Evolutionary conservation across 116 monocot genomes (phyloP).

Genomic region (Cymodocea nodosa): DNA sequence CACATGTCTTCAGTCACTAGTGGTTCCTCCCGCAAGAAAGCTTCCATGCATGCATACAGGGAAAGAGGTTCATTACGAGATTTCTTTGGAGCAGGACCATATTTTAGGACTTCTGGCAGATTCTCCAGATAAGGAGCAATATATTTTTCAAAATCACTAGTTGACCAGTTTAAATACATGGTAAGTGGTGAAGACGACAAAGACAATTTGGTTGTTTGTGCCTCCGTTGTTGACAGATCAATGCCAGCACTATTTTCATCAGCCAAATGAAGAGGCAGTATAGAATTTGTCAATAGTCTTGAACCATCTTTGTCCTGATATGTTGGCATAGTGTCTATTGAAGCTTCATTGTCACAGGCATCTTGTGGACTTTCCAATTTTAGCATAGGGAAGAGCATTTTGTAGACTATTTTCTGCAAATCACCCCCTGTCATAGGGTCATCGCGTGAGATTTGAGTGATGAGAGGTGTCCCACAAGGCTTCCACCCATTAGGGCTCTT

Average conservation of each 20-base stretch:
- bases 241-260: conserved; percentile 46
- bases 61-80: conserved; percentile 86
- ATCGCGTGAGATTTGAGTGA: conserved; percentile 41
- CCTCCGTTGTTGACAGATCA: conserved; percentile 45
- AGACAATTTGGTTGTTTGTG: conserved; percentile 33
- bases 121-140: conserved; percentile 53
- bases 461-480: conserved; percentile 60
- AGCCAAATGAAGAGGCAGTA: conserved; percentile 45
- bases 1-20: conserved; percentile 98
- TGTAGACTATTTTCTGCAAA: conserved; percentile 37
- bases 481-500: conserved; percentile 42
- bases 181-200: conserved; percentile 24
- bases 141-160: conserved; percentile 44
- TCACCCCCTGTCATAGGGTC: conserved; percentile 29
- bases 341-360: conserved; percentile 11
- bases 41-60: conserved; percentile 89
- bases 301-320: conserved; percentile 17
- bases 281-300: conserved; percentile 9
- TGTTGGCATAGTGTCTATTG: conserved; percentile 11
- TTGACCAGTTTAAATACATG: conserved; percentile 71
- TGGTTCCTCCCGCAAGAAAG: conserved; percentile 95
- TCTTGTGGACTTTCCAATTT: conserved; percentile 25
- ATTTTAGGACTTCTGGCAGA: conserved; percentile 90
- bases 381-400: conserved; percentile 60
- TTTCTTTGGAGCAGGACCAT: conserved; percentile 76